Evolutionary conservation across 2,329 filamentous ascomycete species (phyloP).

Genomic region (Epichloe uncinata): DNA sequence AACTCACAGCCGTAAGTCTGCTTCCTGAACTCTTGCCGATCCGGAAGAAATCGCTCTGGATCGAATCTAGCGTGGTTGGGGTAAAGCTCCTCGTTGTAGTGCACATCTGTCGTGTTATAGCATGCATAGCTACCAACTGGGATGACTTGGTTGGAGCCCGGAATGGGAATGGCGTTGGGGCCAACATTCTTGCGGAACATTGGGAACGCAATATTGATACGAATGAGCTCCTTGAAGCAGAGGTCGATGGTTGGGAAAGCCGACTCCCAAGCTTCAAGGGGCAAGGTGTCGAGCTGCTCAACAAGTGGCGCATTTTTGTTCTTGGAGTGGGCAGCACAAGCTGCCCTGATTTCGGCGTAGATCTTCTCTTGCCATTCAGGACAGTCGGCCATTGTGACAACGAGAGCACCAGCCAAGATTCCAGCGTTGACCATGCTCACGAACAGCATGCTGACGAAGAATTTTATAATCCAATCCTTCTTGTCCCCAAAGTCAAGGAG

Average conservation of each 20-base stretch:
- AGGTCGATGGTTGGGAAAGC: conserved; percentile 8
- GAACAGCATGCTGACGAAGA: background rate
- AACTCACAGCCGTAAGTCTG: conserved; percentile 4
- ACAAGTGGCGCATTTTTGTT: conserved; percentile 2
- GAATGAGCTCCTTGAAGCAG: conserved; percentile 8
- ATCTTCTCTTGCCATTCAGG: conserved; percentile 1
- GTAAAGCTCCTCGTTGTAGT: conserved; percentile 12
- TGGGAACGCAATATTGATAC: conserved; percentile 8
- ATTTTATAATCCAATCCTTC: background rate
- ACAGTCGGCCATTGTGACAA: background rate
- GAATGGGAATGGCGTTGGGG: background rate
- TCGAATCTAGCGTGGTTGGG: conserved; percentile 9
- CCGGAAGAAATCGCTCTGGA: conserved; percentile 9
- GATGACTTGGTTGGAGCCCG: conserved; percentile 10
- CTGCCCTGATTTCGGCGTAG: background rate
- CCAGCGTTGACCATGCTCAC: background rate
- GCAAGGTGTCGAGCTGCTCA: conserved; percentile 6
- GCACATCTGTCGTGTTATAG: conserved; percentile 12
- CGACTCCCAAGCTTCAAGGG: conserved; percentile 7
- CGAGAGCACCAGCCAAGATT: background rate
- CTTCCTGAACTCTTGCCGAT: background rate
- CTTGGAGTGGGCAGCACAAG: background rate
- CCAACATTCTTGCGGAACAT: background rate
- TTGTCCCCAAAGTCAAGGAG: background rate
- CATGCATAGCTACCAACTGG: conserved; percentile 9